Evolutionary conservation across 768 basidiomycete species (phyloP).

Genomic region (Clitopilus hobsonii): DNA sequence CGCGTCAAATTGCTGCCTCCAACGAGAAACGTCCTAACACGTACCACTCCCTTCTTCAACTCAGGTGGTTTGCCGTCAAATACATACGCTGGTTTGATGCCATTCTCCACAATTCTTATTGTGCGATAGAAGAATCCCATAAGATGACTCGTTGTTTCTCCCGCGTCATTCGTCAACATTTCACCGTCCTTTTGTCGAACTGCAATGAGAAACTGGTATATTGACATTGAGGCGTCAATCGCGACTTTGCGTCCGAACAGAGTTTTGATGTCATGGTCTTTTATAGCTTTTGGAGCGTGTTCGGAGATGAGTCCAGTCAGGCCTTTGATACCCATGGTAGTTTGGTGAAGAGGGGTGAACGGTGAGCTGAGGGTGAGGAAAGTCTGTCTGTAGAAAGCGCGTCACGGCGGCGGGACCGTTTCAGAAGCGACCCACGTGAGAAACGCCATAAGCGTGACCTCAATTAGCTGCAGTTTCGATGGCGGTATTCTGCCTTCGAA

Average conservation of each 20-base stretch:
- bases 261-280: constrained; percentile 94
- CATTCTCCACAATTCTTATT: constrained; percentile 96
- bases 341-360: not conserved
- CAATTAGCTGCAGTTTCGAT: too few species aligned
- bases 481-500: too few species aligned
- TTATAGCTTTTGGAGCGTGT: constrained; percentile 83
- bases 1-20: constrained; percentile 5
- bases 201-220: constrained; percentile 97
- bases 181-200: constrained; percentile 96
- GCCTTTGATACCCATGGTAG: constrained; percentile 88
- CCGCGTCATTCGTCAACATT: constrained; percentile 94
- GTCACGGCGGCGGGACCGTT: not conserved
- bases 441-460: not conserved
- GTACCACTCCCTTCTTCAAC: constrained; percentile 92
- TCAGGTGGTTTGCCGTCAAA: constrained; percentile 99
- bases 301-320: constrained; percentile 86
- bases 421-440: not conserved
- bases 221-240: constrained; percentile 96
- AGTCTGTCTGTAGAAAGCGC: not conserved
- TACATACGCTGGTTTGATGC: constrained; percentile 96
- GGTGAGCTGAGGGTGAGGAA: not conserved
- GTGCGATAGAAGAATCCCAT: constrained; percentile 99
- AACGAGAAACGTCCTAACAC: constrained; percentile 26
- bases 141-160: constrained; percentile 96
- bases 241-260: constrained; percentile 98